Evolutionary conservation across 306 rosid genomes (phyloP), one percentile per base, ranked within the genome.

Genomic region (Oxytropis ochrocephala): DNA sequence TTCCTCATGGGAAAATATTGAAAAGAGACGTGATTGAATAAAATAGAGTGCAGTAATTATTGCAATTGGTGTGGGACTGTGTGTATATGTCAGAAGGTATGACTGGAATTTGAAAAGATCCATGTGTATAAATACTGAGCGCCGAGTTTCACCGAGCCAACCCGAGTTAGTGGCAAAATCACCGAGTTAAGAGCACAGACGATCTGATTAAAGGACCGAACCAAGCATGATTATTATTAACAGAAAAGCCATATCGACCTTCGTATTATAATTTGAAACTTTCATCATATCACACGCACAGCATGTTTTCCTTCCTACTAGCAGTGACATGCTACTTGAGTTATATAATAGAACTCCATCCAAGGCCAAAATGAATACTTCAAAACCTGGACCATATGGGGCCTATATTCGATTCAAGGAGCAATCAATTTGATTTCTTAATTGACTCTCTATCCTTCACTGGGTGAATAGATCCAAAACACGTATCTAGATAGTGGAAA

Each of bases 221-320:
- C n/a, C n/a, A n/a, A n/a, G n/a, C n/a, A n/a, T n/a, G 14, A 68
- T 39, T 53, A 54, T 10, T 70, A 44, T 70, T 44, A 36, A 57
- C n/a, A 29, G 13, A 44, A 42, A 69, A 70, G 8, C 11, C 57
- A 24, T 11, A 50, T 46, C 27, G 43, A 64, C 16, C 65, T 41
- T 21, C 27, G 47, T 38, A 55, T 29, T 41, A 42, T 43, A 29
- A 27, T 51, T 59, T 53, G n/a, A 33, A 51, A 73, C 14, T 14
- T 42, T 24, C 9, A 5, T 21, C 14, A 62, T 51, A 63, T 29
- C 70, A 44, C 0, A 9, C 3, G n/a, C 21, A 42, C 24, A 21
- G 9, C 2, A 54, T 30, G 65, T 30, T 75, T 35, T 30, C 27
- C 11, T 35, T 41, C 27, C 11, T 35, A 54, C 42, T 6, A 44